Conservation (phyloP, 768 basidiomycete species). For the Rhizopogon vesiculosus region DNA sequence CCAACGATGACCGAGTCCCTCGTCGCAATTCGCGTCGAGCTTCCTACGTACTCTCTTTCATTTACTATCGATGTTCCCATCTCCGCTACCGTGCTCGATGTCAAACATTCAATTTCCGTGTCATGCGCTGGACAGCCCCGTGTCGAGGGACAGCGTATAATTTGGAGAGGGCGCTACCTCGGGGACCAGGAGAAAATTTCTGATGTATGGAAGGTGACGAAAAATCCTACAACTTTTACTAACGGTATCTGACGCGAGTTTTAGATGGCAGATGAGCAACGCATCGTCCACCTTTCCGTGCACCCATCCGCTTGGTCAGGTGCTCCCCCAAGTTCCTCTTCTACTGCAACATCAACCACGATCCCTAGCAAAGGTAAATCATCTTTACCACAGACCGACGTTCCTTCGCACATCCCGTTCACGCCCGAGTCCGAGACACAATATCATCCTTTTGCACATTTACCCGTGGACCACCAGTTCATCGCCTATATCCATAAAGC, state of each 20-base stretch:
- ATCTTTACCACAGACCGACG: not conserved
- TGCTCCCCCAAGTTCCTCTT: constrained; percentile 38
- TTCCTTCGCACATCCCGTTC: not conserved
- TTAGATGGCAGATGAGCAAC: constrained; percentile 53
- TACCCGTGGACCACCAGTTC: constrained; percentile 8
- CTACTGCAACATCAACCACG: constrained; percentile 9
- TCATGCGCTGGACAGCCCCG: constrained; percentile 61
- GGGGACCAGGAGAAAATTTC: constrained; percentile 59
- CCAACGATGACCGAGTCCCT: constrained; percentile 22
- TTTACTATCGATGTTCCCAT: constrained; percentile 50
- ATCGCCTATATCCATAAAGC: constrained; percentile 21
- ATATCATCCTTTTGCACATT: constrained; percentile 4
- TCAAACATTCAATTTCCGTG: constrained; percentile 62
- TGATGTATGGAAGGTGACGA: constrained; percentile 65
- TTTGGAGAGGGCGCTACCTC: constrained; percentile 70
- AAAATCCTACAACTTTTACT: not conserved
- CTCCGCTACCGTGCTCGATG: constrained; percentile 48
- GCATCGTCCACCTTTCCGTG: constrained; percentile 72
- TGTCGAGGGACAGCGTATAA: constrained; percentile 69
- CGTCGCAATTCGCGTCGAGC: constrained; percentile 55
- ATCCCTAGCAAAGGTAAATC: constrained; percentile 1
- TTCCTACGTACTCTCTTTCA: constrained; percentile 70
- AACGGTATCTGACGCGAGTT: not conserved
- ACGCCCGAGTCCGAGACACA: not conserved
- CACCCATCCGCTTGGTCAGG: constrained; percentile 72